Percentiles rank a stretch among this genome's conserved stretches.
These are phyloP conservation scores for Nakazawaea peltata DNA, from an alignment of 805 yeast genomes.

Conservation along the genomic window DNA sequence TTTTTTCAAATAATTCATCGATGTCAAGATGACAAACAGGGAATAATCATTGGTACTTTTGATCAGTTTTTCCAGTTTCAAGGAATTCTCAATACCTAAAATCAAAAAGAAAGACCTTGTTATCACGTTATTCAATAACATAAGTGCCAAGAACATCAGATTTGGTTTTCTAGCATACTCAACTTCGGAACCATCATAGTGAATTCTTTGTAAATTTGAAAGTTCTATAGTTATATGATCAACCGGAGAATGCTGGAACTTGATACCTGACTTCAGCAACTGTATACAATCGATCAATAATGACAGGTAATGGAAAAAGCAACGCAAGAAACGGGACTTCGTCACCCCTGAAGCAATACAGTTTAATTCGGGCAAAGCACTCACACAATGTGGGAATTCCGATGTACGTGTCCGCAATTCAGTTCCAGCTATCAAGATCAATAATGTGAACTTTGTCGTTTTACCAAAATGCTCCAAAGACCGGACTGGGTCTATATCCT, in stretches of 20 bases:
- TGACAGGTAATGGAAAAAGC: background rate
- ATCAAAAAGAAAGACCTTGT: too few species aligned
- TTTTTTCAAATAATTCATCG: constrained; percentile 1
- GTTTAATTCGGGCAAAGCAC: background rate
- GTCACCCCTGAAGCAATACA: background rate
- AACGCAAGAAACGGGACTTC: background rate
- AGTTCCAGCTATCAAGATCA: background rate
- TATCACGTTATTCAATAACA: background rate
- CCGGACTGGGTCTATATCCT: background rate
- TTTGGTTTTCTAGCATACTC: background rate
- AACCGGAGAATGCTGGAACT: too few species aligned
- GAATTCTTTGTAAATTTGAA: constrained; percentile 2
- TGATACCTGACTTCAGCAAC: too few species aligned
- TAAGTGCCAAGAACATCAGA: background rate
- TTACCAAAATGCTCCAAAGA: background rate
- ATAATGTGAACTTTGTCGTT: constrained; percentile 1
- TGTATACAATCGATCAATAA: too few species aligned
- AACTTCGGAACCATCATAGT: background rate
- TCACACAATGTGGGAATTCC: background rate
- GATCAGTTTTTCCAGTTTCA: background rate
- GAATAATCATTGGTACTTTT: constrained; percentile 1
- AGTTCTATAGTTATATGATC: background rate
- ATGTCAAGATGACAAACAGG: background rate
- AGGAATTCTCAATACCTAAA: background rate
- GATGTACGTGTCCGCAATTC: background rate